Evolutionary conservation across 2,329 filamentous ascomycete species (phyloP).

Genomic region (Xylaria sp.): DNA sequence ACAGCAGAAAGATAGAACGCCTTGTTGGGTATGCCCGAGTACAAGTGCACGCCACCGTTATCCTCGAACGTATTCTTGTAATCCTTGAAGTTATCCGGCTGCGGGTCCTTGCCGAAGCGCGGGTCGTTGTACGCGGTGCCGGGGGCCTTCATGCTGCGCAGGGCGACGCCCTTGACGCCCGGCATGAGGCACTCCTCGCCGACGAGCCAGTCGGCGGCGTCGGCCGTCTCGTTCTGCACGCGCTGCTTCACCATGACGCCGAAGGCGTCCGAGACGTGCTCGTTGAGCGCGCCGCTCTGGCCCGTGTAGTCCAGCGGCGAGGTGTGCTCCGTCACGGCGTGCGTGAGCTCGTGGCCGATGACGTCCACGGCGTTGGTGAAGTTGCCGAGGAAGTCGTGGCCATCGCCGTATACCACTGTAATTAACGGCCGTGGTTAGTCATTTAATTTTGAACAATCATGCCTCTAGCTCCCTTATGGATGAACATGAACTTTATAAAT

Average conservation of each 20-base stretch:
- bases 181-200: slow-evolving; percentile 64
- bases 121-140: slow-evolving; percentile 65
- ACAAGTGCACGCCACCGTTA: slow-evolving; percentile 66
- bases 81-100: slow-evolving; percentile 60
- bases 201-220: slow-evolving; percentile 65
- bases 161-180: slow-evolving; percentile 61
- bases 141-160: slow-evolving; percentile 65
- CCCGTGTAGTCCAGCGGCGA: slow-evolving; percentile 62
- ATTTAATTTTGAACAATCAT: neutral
- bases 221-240: slow-evolving; percentile 57
- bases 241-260: slow-evolving; percentile 68
- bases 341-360: slow-evolving; percentile 68
- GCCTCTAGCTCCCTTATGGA: neutral
- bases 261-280: slow-evolving; percentile 67
- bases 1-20: slow-evolving; percentile 64
- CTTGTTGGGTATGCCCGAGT: slow-evolving; percentile 68
- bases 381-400: slow-evolving; percentile 61
- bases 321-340: slow-evolving; percentile 64
- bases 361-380: slow-evolving; percentile 66
- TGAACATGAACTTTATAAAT: no score
- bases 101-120: slow-evolving; percentile 64
- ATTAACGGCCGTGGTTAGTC: neutral
- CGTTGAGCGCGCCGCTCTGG: slow-evolving; percentile 66
- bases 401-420: slow-evolving; percentile 65
- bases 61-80: slow-evolving; percentile 57